These are phyloP conservation scores for Rhizopus microsporus DNA, from an alignment of 371 early-diverging fungal species.

Conservation along the genomic window DNA sequence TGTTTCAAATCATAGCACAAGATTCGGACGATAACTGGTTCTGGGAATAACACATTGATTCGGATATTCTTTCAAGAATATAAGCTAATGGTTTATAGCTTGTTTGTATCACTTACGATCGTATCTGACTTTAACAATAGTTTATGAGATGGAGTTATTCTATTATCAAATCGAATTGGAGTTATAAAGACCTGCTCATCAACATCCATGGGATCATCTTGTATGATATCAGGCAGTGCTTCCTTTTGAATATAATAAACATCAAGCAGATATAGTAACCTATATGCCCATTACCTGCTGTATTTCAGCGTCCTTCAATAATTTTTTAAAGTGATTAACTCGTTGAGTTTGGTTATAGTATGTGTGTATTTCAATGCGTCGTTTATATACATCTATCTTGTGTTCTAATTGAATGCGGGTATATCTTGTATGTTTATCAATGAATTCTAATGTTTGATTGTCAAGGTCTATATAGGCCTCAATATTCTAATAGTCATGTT, in stretches of 20 bases:
- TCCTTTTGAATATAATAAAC: conserved; percentile 6
- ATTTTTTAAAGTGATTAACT: not conserved
- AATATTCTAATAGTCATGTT: conserved; percentile 4
- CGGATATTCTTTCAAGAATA: conserved; percentile 8
- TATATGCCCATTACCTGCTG: conserved; percentile 7
- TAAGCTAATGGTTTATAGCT: not conserved
- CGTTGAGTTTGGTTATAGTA: conserved; percentile 12
- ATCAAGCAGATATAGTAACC: not conserved
- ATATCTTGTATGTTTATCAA: not conserved
- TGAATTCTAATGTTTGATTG: conserved; percentile 7
- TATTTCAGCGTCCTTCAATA: conserved; percentile 7
- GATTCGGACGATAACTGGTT: conserved; percentile 10
- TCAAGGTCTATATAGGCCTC: conserved; percentile 11
- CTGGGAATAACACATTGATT: not conserved
- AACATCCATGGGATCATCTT: not conserved
- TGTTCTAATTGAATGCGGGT: not conserved
- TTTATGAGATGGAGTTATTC: not conserved
- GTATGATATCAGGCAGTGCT: not conserved
- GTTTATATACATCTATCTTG: not conserved
- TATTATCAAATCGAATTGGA: not conserved
- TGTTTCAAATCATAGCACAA: conserved; percentile 12
- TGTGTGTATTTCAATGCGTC: not conserved
- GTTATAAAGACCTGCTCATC: conserved; percentile 1
- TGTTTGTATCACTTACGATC: not conserved
- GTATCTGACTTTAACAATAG: not conserved